Conservation (phyloP, 371 early-diverging fungal genomes). For the Circinella minor region DNA sequence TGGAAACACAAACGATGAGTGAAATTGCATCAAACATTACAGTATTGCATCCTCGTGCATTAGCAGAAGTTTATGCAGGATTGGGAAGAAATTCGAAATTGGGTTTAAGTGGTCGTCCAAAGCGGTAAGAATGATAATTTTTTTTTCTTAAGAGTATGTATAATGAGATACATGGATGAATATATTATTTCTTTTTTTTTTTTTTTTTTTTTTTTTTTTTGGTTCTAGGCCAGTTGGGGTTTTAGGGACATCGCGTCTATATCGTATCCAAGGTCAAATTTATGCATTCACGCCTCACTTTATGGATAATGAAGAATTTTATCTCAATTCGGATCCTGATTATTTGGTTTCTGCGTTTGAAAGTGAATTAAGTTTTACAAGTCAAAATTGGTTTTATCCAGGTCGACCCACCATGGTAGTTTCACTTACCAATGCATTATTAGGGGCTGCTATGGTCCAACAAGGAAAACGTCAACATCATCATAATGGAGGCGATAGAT, state of each 20-base stretch:
- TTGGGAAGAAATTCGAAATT: constrained; percentile 82
- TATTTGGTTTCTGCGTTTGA: constrained; percentile 80
- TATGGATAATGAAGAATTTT: constrained; percentile 88
- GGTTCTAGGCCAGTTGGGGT: constrained; percentile 66
- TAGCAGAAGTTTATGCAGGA: constrained; percentile 78
- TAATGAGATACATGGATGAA: neutral
- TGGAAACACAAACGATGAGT: constrained; percentile 76
- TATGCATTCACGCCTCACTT: constrained; percentile 90
- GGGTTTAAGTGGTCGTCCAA: constrained; percentile 79
- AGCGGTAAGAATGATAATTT: constrained; percentile 41
- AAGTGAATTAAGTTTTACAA: constrained; percentile 78
- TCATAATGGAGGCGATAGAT: too few species aligned
- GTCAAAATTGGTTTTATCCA: constrained; percentile 75
- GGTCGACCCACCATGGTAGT: constrained; percentile 87
- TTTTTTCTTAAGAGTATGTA: neutral
- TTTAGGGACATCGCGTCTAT: constrained; percentile 81
- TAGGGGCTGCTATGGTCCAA: constrained; percentile 7
- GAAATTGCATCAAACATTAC: constrained; percentile 75
- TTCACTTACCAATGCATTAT: constrained; percentile 77
- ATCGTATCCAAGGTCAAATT: constrained; percentile 81
- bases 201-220: too few species aligned
- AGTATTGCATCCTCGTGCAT: constrained; percentile 78
- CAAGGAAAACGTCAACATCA: too few species aligned
- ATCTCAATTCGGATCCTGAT: constrained; percentile 83
- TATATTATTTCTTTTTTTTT: too few species aligned